Evolutionary conservation across 202 grass and related monocot species (phyloP).

Genomic region (Zoysia matrella): DNA sequence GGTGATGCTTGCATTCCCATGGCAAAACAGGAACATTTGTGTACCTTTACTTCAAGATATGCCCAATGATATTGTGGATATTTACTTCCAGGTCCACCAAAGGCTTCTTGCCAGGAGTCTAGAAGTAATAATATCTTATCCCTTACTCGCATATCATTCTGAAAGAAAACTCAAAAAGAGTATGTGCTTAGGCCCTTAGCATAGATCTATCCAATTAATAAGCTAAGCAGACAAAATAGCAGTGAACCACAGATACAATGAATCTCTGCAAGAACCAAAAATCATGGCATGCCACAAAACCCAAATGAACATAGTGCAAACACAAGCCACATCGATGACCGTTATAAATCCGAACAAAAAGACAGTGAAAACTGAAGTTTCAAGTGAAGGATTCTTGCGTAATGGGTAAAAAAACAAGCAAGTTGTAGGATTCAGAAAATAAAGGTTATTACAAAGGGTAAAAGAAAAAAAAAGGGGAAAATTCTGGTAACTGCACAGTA

Average conservation of each 20-base stretch:
- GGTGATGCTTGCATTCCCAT: constrained; percentile 20
- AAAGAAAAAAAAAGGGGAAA: not conserved
- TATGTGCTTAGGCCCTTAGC: constrained; percentile 2
- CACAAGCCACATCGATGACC: not conserved
- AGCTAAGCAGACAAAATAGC: not conserved
- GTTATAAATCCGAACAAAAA: not conserved
- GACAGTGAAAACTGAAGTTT: constrained; percentile 10
- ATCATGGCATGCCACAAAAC: too few relatives aligned
- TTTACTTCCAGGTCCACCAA: constrained; percentile 86
- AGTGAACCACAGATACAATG: not conserved
- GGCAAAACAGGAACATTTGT: constrained; percentile 21
- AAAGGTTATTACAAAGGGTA: constrained; percentile 10
- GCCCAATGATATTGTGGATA: constrained; percentile 87
- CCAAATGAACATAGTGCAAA: not conserved
- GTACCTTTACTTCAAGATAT: constrained; percentile 94
- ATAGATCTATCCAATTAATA: not conserved
- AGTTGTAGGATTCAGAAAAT: not conserved
- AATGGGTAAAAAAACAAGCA: too few relatives aligned
- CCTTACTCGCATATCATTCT: constrained; percentile 91
- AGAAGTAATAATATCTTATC: constrained; percentile 81
- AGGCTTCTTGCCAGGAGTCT: constrained; percentile 99
- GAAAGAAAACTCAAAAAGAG: constrained; percentile 40
- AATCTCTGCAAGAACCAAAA: too few relatives aligned
- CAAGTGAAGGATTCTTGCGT: not conserved
- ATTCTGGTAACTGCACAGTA: not conserved